Evolutionary conservation across 352 stramenopile species (phyloP).

Genomic region (Globisporangium abappressorium): DNA sequence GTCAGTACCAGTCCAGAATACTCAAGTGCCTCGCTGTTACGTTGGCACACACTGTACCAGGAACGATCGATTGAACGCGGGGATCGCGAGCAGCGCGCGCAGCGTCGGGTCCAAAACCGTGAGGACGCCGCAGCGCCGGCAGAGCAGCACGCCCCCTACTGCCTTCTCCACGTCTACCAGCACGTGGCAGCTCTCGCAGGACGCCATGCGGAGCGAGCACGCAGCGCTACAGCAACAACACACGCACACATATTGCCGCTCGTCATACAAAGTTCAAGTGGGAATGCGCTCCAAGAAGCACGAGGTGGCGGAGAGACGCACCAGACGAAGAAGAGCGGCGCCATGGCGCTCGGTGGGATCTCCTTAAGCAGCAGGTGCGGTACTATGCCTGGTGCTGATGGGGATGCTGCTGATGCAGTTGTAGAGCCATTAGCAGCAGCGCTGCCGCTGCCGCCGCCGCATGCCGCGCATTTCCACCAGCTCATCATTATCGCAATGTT

Average conservation of each 20-base stretch:
- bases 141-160: slow-evolving; percentile 26
- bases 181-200: slow-evolving; percentile 30
- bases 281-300: neutral
- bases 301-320: slow-evolving; percentile 1
- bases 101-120: slow-evolving; percentile 23
- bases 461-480: slow-evolving; percentile 3
- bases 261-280: neutral
- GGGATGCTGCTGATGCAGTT: neutral
- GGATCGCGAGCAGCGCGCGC: slow-evolving; percentile 21
- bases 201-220: slow-evolving; percentile 20
- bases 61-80: slow-evolving; percentile 21
- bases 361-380: slow-evolving; percentile 5
- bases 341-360: slow-evolving; percentile 9
- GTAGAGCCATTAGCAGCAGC: neutral
- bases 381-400: neutral
- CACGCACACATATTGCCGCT: neutral
- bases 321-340: slow-evolving; percentile 24
- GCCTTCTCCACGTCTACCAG: slow-evolving; percentile 16
- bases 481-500: neutral
- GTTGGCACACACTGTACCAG: slow-evolving; percentile 14
- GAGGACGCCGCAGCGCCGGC: slow-evolving; percentile 30
- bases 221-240: slow-evolving; percentile 8
- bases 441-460: neutral
- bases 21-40: neutral
- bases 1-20: neutral